Evolutionary conservation across 768 basidiomycete genomes (phyloP).

Genomic region (Mrakia gelida): DNA sequence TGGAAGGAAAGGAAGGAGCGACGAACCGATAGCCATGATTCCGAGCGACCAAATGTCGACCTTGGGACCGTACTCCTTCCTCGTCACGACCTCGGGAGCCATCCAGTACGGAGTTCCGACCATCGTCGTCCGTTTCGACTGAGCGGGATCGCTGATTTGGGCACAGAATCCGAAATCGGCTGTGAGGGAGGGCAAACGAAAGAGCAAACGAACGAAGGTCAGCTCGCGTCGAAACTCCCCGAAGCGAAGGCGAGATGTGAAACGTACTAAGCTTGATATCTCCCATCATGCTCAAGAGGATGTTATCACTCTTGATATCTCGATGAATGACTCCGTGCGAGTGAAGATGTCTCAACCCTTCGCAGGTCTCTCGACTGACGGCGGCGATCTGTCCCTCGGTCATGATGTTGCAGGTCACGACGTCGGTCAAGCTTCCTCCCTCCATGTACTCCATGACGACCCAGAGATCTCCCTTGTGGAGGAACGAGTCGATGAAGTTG

Average conservation of each 20-base stretch:
- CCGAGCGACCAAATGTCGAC: slow-evolving; percentile 98
- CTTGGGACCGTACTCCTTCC: slow-evolving; percentile 95
- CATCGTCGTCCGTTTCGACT: slow-evolving; percentile 89
- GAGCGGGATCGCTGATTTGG: slow-evolving; percentile 44
- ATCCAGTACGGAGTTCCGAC: slow-evolving; percentile 99
- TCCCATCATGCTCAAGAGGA: slow-evolving; percentile 82
- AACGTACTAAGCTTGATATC: slow-evolving; percentile 96
- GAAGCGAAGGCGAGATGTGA: background rate
- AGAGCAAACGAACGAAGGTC: slow-evolving; percentile 10
- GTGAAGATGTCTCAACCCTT: slow-evolving; percentile 91
- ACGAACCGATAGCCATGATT: slow-evolving; percentile 61
- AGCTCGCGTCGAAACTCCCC: background rate
- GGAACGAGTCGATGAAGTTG: slow-evolving; percentile 98
- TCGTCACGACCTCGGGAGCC: slow-evolving; percentile 96
- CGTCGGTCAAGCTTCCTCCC: slow-evolving; percentile 81
- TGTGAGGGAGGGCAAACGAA: slow-evolving; percentile 19
- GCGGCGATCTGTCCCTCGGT: slow-evolving; percentile 98
- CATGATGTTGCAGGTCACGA: slow-evolving; percentile 93
- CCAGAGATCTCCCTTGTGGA: slow-evolving; percentile 97
- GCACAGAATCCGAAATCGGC: slow-evolving; percentile 48
- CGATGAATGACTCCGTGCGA: slow-evolving; percentile 96
- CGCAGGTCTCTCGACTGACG: slow-evolving; percentile 84
- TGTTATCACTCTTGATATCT: slow-evolving; percentile 99
- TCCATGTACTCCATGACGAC: slow-evolving; percentile 99
- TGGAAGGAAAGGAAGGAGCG: background rate